Base-by-base conservation (phyloP, 2,329 filamentous ascomycete species). In the Penicillium brevicompactum region DNA sequence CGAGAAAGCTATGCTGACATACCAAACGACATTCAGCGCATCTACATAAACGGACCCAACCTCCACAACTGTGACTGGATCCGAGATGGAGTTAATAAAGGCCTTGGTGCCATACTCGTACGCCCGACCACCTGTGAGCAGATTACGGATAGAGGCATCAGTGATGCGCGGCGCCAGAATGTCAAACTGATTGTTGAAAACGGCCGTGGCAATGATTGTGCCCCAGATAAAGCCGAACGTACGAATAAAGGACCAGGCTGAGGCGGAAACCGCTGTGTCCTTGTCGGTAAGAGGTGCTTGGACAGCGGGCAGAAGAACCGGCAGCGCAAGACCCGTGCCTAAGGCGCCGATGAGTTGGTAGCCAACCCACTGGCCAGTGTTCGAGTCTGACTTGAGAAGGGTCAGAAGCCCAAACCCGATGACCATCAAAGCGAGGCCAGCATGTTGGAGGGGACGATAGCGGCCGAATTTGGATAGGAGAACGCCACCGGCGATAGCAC, bases 101-200 rank as follows among this genome's bases (percentile, higher is more conserved):
- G 8, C n/a, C 5, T 11, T 11, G n/a, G 37, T 31, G n/a, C 16
- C 38, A 14, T 42, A 18, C 13, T 21, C 16, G 24, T 49, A 42
- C 4, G 38, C 47, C 13, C 16, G 18, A 10, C 38, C 47, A 16
- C 21, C 21, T 3, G n/a, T n/a, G 8, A 49, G 47, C 16, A 31
- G n/a, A 5, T 18, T 21, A 18, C 22, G 10, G 16, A 49, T 14
- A 13, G 37, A 16, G 8, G 24, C 4, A 24, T 49, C 38, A 13
- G 24, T 24, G 6, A 49, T 42, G 3, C 27, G 37, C 5, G 5
- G 8, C 2, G 16, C n/a, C 24, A 42, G 6, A 10, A 9, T 11
- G 6, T 14, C 37, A 16, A 49, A 42, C 27, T 18, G 11, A 3
- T 11, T 31, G 83, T 71, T 70, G 56, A 74, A 74, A 8, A 73